Base-by-base conservation (phyloP, 345 rosid genomes). In the Clarkia xantiana region DNA sequence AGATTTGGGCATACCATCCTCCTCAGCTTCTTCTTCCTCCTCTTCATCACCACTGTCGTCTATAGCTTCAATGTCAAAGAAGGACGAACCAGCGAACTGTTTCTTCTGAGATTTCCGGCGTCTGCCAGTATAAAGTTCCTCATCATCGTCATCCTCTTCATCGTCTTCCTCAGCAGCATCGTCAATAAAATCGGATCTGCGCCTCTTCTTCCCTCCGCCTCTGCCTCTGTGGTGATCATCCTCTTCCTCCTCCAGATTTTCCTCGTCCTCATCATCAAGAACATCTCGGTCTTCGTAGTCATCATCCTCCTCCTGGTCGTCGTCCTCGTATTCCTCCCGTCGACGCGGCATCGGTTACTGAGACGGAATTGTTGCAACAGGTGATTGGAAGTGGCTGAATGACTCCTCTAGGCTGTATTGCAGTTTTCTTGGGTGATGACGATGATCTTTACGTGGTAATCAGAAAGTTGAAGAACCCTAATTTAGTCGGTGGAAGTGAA, bases 81-180 rank as follows among this genome's bases (percentile, higher is more conserved):
- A 90, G 10, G 67, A 53, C 15, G 66, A 49, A 12, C 75, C 69
- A 19, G 73, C 34, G 61, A 73, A 65, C 58, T 60, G 48, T 53
- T 78, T 76, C 40, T 49, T 51, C 54, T 62, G 69, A 39, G 49
- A 52, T 10, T 59, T 58, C 1, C 64, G 69, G 7, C 67, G 66
- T 29, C 36, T 29, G 2, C 79, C 66, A 22, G 78, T 80, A 0
- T 81, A n/a, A n/a, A n/a, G 94, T 0, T 76, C 84, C 8, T 82
- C 81, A 0, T 81, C 82, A 0, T 80, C 89, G 1, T 84, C 94
- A 34, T 80, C 80, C 2, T 80, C 86, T 0, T 81, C 90, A 4
- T 78, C 84, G 13, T 90, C 97, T 65, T 90, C 94, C 52, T 79
- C 91, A 11, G 91, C 97, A n/a, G 60, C 71, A 53, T 86, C 95